Evolutionary conservation across 2,329 filamentous ascomycete species (phyloP), one percentile per base, ranked within the genome.

Genomic region (Diaporthe nobilis): DNA sequence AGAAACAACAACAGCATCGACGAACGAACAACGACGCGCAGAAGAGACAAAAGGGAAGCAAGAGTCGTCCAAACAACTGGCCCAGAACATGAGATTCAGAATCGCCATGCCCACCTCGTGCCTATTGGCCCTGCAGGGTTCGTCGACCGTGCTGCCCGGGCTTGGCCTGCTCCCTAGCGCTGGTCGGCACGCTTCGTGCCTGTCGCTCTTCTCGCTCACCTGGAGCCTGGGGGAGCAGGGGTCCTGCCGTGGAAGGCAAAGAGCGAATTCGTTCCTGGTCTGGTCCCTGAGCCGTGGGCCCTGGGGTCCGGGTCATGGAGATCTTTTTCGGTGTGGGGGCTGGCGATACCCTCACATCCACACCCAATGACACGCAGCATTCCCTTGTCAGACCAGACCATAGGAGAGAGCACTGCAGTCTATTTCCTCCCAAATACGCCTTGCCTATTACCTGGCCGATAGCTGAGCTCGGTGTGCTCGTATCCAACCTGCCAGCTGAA

Each of bases 281-380:
- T 49, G 42, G 61, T 67, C 55, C 55, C 55, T 53, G 49, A 9
- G 22, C 10, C 49, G 13, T 49, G 42, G 42, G 31, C 60, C n/a
- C 63, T 39, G 31, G 65, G 63, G 47, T 53, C 31, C 15, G 13
- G 22, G 44, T 39, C 44, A 15, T 20, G 42, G 20, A 37, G 12
- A 37, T 51, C 63, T 39, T 51, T 37, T 37, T 68, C 20, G 22
- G n/a, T 39, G 49, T 39, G 71, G 60, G 61, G 51, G 71, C 71
- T 61, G 71, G 61, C 17, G 70, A 73, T 73, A 47, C 42, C 71
- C 71, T 68, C 60, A 60, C 17, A 60, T 39, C n/a, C 44, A 67
- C 57, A 20, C 20, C 25, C 34, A 28, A 20, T 25, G 15, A 42
- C 47, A 71, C 20, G n/a, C 60, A 44, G 34, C 25, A 13, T 70